phyloP scores from a whole-genome alignment of 2,329 filamentous ascomycete genomes.

The Colletotrichum spinosum region DNA sequence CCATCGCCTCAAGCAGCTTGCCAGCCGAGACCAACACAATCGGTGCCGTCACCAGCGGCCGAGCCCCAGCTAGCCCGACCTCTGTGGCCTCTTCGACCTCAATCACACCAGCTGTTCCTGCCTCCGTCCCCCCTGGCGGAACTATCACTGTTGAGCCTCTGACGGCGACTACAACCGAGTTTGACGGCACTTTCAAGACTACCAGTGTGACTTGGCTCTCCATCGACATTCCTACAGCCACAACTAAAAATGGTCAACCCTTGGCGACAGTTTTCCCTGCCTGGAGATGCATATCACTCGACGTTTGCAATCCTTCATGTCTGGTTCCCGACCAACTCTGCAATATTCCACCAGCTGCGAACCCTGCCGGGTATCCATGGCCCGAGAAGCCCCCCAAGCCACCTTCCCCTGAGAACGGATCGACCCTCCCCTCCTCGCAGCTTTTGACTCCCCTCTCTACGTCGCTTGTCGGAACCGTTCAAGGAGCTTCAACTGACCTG shows the following conservation, averaged over 20 bases:
- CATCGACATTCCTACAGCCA: constrained; percentile 14
- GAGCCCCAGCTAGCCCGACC: background rate
- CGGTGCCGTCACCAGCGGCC: background rate
- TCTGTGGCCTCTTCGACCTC: background rate
- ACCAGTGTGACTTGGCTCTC: constrained; percentile 33
- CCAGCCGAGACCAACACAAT: constrained; percentile 11
- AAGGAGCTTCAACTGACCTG: background rate
- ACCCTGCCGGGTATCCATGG: constrained; percentile 20
- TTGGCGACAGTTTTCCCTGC: constrained; percentile 3
- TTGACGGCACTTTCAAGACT: constrained; percentile 15
- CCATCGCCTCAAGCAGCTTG: constrained; percentile 20
- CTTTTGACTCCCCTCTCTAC: background rate
- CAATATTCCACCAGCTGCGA: background rate
- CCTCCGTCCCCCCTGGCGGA: background rate
- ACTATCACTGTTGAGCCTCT: constrained; percentile 23
- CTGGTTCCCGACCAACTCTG: constrained; percentile 23
- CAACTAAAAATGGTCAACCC: background rate
- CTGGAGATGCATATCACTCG: constrained; percentile 26
- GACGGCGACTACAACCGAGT: constrained; percentile 4
- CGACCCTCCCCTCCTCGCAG: background rate
- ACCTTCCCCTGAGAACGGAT: background rate
- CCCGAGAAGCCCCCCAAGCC: background rate
- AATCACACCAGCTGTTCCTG: background rate
- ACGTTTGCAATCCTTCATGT: constrained; percentile 18
- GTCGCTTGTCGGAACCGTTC: background rate